Evolutionary conservation across 2,329 filamentous ascomycete genomes (phyloP), one percentile per base, ranked within the genome.

Genomic region (Aureobasidium subglaciale): DNA sequence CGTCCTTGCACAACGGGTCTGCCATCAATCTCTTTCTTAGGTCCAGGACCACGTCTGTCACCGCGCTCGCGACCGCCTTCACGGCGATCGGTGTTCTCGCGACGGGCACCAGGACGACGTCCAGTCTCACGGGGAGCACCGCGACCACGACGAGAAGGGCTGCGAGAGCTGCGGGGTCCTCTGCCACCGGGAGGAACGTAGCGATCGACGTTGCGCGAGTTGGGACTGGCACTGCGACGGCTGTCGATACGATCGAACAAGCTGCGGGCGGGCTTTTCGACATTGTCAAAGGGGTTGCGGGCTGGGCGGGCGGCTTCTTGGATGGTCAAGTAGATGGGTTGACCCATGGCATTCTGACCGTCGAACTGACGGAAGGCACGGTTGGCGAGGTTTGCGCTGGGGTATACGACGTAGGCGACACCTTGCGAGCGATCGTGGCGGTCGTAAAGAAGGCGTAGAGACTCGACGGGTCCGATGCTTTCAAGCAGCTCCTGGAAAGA

Each of bases 351-450:
- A 67, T 96, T 96, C 60, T 90, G 90, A 56, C 89, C 89, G 67
- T 96, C 86, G 66, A 87, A 96, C 64, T 96, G 86, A 54, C 77
- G 78, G 55, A 96, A 80, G 2, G 91, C 91, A 42, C 81, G 77
- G 63, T 79, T 75, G 9, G 91, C 91, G 69, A 96, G 87, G 45
- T 82, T 78, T 48, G 80, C 73, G 55, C 75, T 77, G 62, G 85
- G 80, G 72, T 95, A 96, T 8, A 86, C 91, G 46, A 96, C 87
- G 65, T 83, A 93, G 6, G 90, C 91, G 34, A 86, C 79, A 56
- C 91, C 91, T 65, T 91, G 86, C 2, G 90, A 95, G 65, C 91
- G 88, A 56, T 91, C 91, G 58, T 89, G 87, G 63, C 90, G 86
- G 71, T 96, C 91, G 67, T 95, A 96, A 58, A 84, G 75, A 34